These are phyloP conservation scores for Hawksworthiomyces lignivorus DNA, from an alignment of 2,329 filamentous ascomycete genomes.

Conservation along the genomic window DNA sequence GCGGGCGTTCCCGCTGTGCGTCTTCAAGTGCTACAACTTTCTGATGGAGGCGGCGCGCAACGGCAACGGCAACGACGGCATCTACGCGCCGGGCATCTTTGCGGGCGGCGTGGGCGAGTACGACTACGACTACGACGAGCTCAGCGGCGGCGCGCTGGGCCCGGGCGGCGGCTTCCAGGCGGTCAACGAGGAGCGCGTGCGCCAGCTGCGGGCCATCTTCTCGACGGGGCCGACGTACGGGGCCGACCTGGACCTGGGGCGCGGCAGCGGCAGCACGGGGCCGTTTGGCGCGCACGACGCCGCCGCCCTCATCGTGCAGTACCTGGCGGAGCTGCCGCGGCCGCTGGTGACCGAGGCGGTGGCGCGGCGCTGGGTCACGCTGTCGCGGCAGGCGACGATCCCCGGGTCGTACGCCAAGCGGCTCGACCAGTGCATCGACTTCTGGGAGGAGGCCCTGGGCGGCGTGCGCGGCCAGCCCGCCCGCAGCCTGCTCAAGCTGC, in stretches of 20 bases:
- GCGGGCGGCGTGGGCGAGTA: constrained; percentile 25
- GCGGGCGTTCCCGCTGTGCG: constrained; percentile 33
- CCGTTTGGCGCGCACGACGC: constrained; percentile 32
- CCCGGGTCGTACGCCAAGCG: constrained; percentile 26
- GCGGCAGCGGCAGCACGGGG: constrained; percentile 5
- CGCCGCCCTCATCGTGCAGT: constrained; percentile 32
- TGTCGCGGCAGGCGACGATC: constrained; percentile 32
- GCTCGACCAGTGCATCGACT: constrained; percentile 35
- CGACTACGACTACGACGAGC: constrained; percentile 25
- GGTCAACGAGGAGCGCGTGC: constrained; percentile 23
- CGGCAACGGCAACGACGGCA: no score
- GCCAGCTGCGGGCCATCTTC: constrained; percentile 30
- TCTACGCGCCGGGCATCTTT: constrained; percentile 30
- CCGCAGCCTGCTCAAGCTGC: constrained; percentile 32
- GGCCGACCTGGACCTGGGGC: constrained; percentile 22
- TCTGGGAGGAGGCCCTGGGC: constrained; percentile 38
- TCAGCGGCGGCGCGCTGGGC: constrained; percentile 24
- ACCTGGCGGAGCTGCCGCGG: constrained; percentile 30
- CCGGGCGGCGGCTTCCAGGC: not conserved
- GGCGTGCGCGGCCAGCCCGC: constrained; percentile 30
- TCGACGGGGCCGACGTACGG: constrained; percentile 29
- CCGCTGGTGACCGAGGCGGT: constrained; percentile 31
- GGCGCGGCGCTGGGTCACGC: constrained; percentile 31
- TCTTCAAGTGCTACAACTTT: constrained; percentile 32
- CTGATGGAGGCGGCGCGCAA: constrained; percentile 26